Conservation (phyloP, 495 filamentous ascomycete genomes). For the Ascodesmis nigricans region DNA sequence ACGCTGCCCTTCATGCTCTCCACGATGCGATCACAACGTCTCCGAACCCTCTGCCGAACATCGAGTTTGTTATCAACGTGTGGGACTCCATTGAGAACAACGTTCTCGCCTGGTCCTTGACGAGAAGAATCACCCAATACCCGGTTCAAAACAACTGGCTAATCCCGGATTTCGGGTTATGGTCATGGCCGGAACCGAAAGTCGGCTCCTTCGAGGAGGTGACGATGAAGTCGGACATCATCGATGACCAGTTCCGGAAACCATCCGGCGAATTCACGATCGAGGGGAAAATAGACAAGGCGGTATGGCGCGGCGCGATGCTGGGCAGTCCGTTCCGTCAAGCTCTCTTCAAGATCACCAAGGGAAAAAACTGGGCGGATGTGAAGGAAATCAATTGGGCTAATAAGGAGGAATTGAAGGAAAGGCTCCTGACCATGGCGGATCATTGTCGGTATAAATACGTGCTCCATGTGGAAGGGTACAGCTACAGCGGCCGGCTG, state of each 20-base stretch:
- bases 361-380: constrained; percentile 31
- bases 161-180: constrained; percentile 65
- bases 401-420: constrained; percentile 21
- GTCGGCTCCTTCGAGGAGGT: constrained; percentile 37
- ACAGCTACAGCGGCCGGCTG: constrained; percentile 33
- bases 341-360: constrained; percentile 27
- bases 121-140: constrained; percentile 20
- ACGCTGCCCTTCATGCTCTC: constrained; percentile 3
- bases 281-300: constrained; percentile 36
- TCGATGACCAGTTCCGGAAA: constrained; percentile 7
- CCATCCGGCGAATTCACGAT: constrained; percentile 17
- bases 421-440: constrained; percentile 25
- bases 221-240: constrained; percentile 24
- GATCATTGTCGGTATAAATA: constrained; percentile 42
- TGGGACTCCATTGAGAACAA: constrained; percentile 24
- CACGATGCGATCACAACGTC: not conserved
- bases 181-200: constrained; percentile 43
- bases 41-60: constrained; percentile 28
- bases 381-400: constrained; percentile 31
- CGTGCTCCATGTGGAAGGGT: constrained; percentile 36
- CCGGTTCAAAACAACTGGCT: constrained; percentile 35
- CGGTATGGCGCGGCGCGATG: constrained; percentile 44
- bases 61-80: constrained; percentile 37
- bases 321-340: constrained; percentile 26
- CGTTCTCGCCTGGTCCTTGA: constrained; percentile 34